Conservation (phyloP, 768 basidiomycete genomes). For the Suillus variegatus region DNA sequence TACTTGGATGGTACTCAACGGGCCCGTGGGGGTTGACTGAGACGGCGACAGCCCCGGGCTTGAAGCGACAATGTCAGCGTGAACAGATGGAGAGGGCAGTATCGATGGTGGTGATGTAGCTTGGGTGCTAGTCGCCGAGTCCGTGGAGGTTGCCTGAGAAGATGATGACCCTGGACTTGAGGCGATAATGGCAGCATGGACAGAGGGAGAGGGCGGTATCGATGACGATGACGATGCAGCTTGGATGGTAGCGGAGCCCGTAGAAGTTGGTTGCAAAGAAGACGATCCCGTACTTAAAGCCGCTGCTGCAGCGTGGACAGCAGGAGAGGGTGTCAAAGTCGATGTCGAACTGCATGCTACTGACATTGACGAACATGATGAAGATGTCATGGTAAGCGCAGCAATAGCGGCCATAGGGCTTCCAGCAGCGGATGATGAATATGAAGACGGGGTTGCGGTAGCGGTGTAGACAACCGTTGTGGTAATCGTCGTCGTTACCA, state of each 20-base stretch:
- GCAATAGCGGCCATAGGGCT: slow-evolving; percentile 6
- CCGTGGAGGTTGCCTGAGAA: neutral
- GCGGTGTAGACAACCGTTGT: slow-evolving; percentile 21
- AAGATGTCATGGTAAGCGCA: neutral
- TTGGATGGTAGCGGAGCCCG: neutral
- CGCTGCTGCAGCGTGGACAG: neutral
- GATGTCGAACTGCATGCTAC: neutral
- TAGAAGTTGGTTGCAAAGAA: neutral
- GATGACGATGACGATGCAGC: neutral
- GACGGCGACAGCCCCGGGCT: neutral
- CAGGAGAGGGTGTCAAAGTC: neutral
- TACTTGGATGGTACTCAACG: neutral
- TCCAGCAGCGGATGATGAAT: slow-evolving; percentile 15
- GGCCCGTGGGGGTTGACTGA: neutral
- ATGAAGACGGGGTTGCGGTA: slow-evolving; percentile 11
- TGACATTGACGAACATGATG: neutral
- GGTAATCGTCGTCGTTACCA: slow-evolving; percentile 25
- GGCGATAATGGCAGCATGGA: neutral
- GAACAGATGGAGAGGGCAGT: neutral
- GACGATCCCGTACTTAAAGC: neutral
- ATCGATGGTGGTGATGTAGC: neutral
- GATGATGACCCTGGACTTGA: neutral
- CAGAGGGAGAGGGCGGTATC: neutral
- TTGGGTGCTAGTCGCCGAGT: slow-evolving; percentile 1
- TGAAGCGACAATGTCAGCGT: neutral